Base-by-base conservation (phyloP, 768 basidiomycete species). In the Suillus discolor region DNA sequence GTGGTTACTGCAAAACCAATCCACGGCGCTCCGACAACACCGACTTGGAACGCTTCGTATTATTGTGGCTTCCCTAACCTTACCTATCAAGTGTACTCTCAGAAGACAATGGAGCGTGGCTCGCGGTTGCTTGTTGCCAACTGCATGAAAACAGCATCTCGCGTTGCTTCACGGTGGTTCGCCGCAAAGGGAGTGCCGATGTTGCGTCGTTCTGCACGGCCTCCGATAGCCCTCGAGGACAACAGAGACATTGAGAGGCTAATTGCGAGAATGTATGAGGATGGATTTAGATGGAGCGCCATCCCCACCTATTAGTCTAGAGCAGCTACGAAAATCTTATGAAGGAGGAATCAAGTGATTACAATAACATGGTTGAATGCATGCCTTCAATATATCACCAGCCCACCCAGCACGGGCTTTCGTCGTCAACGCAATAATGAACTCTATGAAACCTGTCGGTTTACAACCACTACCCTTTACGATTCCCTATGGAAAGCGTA, bases 111-210 rank as follows among this genome's bases (percentile, higher is more conserved):
- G 4, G 79, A 79, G 20, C 42, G 49, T 2, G 87, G 88, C 31
- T 68, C 90, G 20, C 83, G 85, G 49, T 70, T 74, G 57, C 71
- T 94, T 62, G 87, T 99, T 13, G 81, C 89, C 0, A 94, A 97
- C 75, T 81, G 84, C 70, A 96, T 96, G 90, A 91, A 94, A 71
- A 72, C 89, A 20, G 94, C 93, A 0, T 89, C 87, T 57, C 87
- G 89, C 2, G 81, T 89, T 0, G 89, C 91, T 1, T 96, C 95
- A 34, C 81, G 79, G 47, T 95, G 93, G 79, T 86, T 85, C 64
- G 67, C 73, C 23, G 89, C 91, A 12, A 82, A 80, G 18, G 79
- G 79, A 5, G 66, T 97, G 39, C 89, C 90, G 3, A 81, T 87
- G 51, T 72, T 93, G 7, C 91, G 90, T 59, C 86, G 95, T 23